These are phyloP conservation scores for Lyophyllum semitale DNA, from an alignment of 768 basidiomycete genomes.

Conservation along the genomic window DNA sequence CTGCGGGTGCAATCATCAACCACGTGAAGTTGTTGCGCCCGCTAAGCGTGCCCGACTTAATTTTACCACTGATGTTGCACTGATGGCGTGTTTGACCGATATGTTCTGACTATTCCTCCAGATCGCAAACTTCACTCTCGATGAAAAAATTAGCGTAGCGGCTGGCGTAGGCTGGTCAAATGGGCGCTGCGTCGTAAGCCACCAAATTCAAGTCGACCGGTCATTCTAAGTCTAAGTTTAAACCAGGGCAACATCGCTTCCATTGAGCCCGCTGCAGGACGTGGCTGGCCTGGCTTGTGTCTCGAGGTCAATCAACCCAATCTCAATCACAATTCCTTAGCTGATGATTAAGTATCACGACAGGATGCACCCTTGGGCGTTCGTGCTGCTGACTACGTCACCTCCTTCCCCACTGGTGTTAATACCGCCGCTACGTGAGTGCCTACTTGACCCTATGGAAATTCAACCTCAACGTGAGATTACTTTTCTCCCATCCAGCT, in stretches of 20 bases:
- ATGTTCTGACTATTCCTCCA: conserved; percentile 3
- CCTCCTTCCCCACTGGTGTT: conserved; percentile 67
- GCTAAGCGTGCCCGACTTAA: no score
- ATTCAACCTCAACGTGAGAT: not conserved
- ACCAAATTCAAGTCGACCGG: not conserved
- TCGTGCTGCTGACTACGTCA: conserved; percentile 57
- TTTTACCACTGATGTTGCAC: no score
- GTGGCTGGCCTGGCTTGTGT: conserved; percentile 52
- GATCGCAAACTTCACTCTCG: conserved; percentile 39
- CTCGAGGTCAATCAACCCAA: no score
- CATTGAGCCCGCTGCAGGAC: conserved; percentile 22
- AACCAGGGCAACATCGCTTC: conserved; percentile 45
- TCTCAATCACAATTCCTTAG: no score
- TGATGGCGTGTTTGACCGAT: conserved; percentile 1
- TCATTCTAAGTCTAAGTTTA: not conserved
- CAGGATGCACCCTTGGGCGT: conserved; percentile 59
- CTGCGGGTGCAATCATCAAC: no score
- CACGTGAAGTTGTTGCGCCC: no score
- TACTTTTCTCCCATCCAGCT: conserved; percentile 8
- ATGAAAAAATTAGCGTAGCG: conserved; percentile 48
- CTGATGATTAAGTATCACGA: not conserved
- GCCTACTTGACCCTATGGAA: conserved; percentile 22
- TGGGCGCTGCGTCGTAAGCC: conserved; percentile 49
- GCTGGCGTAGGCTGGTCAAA: conserved; percentile 42
- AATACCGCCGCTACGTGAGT: conserved; percentile 68